Base-by-base conservation (phyloP, 305 asterid genomes). In the Rubia tinctorum region DNA sequence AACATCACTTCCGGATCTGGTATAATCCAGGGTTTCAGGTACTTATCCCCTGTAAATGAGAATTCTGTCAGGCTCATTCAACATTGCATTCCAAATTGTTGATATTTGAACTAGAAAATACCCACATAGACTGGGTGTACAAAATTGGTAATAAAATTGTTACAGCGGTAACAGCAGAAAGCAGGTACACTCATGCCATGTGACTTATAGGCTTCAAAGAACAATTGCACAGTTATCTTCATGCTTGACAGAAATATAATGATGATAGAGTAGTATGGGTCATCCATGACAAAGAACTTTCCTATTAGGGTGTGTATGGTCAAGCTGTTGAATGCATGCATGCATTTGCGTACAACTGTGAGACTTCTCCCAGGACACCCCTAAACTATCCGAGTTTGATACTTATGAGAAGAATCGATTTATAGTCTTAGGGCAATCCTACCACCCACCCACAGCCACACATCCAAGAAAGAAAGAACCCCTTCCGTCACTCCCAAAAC, bases 1-100 rank as follows among this genome's bases (percentile, higher is more conserved):
- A 92, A 88, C 76, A 66, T 87, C 64, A 92, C 96, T 77, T 95
- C 99, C 0, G 99, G 99, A 71, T 95, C 87, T 2, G 99, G 96
- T 70, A 95, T 92, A 8, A 95, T 89, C 89, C 91, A 92, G 0
- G 99, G 99, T 72, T 92, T 95, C 84, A 95, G 76, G 75, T 95
- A 95, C 79, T 95, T 85, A 73, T 95, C 99, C 51, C 99, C 99
- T 94, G 91, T 75, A 81, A 73, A 11, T 34, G 40, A 47, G 68
- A 44, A 74, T 18, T 42, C 73, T 8, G 37, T 58, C 45, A 56
- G 68, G 65, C 47, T 20, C 7, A 27, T 25, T 9, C 45, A 66
- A 66, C 37, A 47, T 17, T 37, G 22, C 18, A 64, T 42, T n/a
- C 11, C 51, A 44, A 25, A 18, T 25, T 6, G 5, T 55, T 39